These are phyloP conservation scores for Emmonsia crescens DNA, from an alignment of 2,329 filamentous ascomycete species.

Conservation along the genomic window DNA sequence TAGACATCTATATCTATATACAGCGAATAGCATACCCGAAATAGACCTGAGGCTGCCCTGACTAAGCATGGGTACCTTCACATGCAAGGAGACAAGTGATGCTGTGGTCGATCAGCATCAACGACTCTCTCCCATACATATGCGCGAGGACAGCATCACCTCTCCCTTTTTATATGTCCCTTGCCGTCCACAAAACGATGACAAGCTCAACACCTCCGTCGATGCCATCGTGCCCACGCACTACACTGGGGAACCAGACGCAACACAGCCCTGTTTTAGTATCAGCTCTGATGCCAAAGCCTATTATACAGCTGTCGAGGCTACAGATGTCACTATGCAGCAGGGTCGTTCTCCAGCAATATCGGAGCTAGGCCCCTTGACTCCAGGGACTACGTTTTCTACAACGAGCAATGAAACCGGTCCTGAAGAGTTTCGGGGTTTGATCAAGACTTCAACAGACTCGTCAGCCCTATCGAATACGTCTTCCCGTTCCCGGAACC, in stretches of 20 bases:
- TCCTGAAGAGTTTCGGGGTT: conserved; percentile 3
- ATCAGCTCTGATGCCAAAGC: conserved; percentile 14
- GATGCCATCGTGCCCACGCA: conserved; percentile 8
- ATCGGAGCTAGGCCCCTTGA: conserved; percentile 7
- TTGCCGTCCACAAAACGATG: conserved; percentile 4
- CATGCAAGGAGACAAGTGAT: conserved; percentile 9
- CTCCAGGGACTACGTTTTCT: conserved; percentile 7
- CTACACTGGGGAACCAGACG: conserved; percentile 7
- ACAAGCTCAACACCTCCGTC: conserved; percentile 1
- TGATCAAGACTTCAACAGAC: not conserved
- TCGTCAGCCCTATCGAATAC: not conserved
- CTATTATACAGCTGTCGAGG: conserved; percentile 16
- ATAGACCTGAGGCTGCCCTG: not conserved
- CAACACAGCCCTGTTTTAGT: conserved; percentile 9
- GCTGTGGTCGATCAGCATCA: conserved; percentile 1
- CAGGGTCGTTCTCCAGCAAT: conserved; percentile 5
- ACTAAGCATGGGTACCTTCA: conserved; percentile 11
- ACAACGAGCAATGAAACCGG: conserved; percentile 2
- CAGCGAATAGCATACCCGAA: not conserved
- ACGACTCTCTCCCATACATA: conserved; percentile 4
- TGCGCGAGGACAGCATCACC: conserved; percentile 1
- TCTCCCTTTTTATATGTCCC: conserved; percentile 11
- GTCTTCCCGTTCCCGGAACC: not conserved
- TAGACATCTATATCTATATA: not conserved
- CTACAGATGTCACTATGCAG: conserved; percentile 11